A percentile compares a stretch with the other conserved stretches of the same genome.
phyloP scores from a whole-genome alignment of 2,329 filamentous ascomycete species.

The Beauveria bassiana region DNA sequence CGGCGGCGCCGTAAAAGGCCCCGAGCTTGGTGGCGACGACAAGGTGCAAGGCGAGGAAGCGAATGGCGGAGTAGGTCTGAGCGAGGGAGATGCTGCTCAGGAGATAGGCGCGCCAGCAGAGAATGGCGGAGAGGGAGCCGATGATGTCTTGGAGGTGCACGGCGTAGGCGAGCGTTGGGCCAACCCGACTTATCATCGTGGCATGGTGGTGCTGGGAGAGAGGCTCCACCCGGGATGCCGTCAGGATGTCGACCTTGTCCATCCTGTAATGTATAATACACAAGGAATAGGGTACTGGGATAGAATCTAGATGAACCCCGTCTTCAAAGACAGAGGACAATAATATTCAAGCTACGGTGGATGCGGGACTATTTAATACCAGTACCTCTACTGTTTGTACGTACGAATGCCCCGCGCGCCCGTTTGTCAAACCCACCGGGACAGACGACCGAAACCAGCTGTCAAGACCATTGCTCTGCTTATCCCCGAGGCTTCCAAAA shows the following conservation, averaged over 20 bases:
- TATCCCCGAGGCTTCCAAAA: too few species aligned
- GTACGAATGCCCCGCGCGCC: neutral
- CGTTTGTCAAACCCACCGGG: neutral
- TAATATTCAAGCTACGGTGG: neutral
- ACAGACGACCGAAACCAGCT: neutral
- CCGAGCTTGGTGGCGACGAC: constrained; percentile 22
- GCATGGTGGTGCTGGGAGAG: neutral
- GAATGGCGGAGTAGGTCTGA: constrained; percentile 18
- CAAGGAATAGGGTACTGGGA: neutral
- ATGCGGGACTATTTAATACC: neutral
- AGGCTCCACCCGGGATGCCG: constrained; percentile 28
- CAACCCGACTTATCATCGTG: constrained; percentile 23
- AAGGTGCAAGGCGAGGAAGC: constrained; percentile 20
- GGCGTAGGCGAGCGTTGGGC: constrained; percentile 27
- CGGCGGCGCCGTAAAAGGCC: constrained; percentile 21
- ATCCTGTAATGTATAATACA: constrained; percentile 14
- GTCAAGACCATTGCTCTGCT: neutral
- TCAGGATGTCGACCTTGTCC: constrained; percentile 31
- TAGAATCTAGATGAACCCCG: neutral
- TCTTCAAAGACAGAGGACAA: neutral
- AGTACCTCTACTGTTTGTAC: neutral
- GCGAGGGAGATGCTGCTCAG: constrained; percentile 22
- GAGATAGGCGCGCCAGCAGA: constrained; percentile 25
- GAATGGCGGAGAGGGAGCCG: constrained; percentile 22
- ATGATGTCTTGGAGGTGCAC: constrained; percentile 29